Percentiles rank a stretch among this genome's conserved stretches.
Evolutionary conservation across 805 yeast genomes (phyloP).

Genomic region (Candida bentonensis): DNA sequence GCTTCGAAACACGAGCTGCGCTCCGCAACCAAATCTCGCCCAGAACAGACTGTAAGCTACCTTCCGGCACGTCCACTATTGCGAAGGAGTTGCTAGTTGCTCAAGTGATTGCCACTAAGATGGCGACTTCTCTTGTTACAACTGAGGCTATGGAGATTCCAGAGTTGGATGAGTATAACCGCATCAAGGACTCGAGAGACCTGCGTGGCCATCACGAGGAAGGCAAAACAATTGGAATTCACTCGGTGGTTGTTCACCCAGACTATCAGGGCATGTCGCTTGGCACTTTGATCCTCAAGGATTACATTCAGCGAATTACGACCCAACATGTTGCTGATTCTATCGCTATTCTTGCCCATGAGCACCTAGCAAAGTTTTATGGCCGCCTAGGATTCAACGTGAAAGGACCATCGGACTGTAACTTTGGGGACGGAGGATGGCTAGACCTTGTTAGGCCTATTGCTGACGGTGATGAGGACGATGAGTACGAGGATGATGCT

Average conservation of each 20-base stretch:
- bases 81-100: conserved; percentile 54
- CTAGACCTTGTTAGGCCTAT: conserved; percentile 16
- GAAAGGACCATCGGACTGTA: conserved; percentile 48
- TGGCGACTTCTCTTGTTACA: conserved; percentile 31
- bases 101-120: conserved; percentile 69
- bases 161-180: conserved; percentile 16
- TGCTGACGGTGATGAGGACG: conserved; percentile 28
- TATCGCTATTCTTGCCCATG: conserved; percentile 61
- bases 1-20: too few species aligned
- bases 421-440: conserved; percentile 49
- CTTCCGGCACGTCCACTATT: conserved; percentile 10
- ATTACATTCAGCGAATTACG: conserved; percentile 77
- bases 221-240: conserved; percentile 65
- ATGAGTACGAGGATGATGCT: conserved; percentile 13
- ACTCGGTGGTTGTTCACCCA: conserved; percentile 65
- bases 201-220: conserved; percentile 57
- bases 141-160: conserved; percentile 52
- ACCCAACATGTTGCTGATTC: conserved; percentile 77
- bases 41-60: conserved; percentile 4
- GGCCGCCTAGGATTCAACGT: conserved; percentile 67
- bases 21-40: background rate
- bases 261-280: conserved; percentile 68
- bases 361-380: conserved; percentile 59
- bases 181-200: conserved; percentile 13
- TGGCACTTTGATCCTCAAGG: conserved; percentile 73